These are phyloP conservation scores for Prunus kanzakura DNA, from an alignment of 306 rosid genomes.

Conservation along the genomic window DNA sequence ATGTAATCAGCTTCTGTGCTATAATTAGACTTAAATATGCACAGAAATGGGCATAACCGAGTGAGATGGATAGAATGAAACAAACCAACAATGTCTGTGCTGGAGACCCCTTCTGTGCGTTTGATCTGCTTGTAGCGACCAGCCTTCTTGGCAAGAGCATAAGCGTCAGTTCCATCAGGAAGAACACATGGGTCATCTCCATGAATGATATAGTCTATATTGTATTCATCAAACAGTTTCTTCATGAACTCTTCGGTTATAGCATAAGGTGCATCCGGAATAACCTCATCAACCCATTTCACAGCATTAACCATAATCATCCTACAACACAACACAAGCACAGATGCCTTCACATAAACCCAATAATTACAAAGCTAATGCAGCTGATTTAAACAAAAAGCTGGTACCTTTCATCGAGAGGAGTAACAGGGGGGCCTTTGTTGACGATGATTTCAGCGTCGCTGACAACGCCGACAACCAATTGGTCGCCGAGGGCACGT, in stretches of 20 bases:
- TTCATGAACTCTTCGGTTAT: slow-evolving; percentile 62
- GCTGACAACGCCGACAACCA: slow-evolving; percentile 62
- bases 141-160: slow-evolving; percentile 67
- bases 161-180: slow-evolving; percentile 61
- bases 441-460: slow-evolving; percentile 54
- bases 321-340: slow-evolving; percentile 18
- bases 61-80: background rate
- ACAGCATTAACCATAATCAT: slow-evolving; percentile 61
- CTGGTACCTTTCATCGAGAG: slow-evolving; percentile 51
- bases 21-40: background rate
- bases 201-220: slow-evolving; percentile 53
- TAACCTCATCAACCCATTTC: slow-evolving; percentile 65
- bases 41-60: background rate
- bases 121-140: slow-evolving; percentile 67
- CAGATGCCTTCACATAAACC: background rate
- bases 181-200: slow-evolving; percentile 67
- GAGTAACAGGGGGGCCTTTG: slow-evolving; percentile 60
- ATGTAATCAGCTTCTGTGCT: background rate
- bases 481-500: slow-evolving; percentile 56
- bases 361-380: background rate
- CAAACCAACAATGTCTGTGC: slow-evolving; percentile 67
- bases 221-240: slow-evolving; percentile 54
- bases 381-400: background rate
- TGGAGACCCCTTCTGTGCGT: slow-evolving; percentile 63
- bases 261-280: slow-evolving; percentile 61